Base-by-base conservation (phyloP, 1,284 basidiomycete genomes). In the Prillingera fragicola region DNA sequence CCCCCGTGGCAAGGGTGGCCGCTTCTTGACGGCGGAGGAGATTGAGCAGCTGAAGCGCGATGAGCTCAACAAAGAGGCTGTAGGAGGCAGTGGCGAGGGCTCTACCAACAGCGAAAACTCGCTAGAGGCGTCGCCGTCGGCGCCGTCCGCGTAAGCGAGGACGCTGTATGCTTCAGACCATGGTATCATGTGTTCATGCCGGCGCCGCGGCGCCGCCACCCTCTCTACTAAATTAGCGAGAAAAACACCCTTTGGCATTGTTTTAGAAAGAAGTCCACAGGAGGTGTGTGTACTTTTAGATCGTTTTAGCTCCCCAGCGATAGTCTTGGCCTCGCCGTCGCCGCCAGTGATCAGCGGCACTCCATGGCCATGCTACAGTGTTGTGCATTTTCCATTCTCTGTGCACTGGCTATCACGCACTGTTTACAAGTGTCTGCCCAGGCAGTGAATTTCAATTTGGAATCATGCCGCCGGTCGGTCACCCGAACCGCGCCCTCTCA, bases 11-110 rank as follows among this genome's bases (percentile, higher is more conserved):
- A 92, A 94, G 28, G 94, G 95, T 22, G 94, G 94, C 17, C 82
- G 94, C 24, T 97, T 97, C 75, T 80, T 97, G 56, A 96, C 91
- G 6, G 87, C 90, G 29, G 88, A 91, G 21, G 90, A 96, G 72
- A 91, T 92, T 32, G 70, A 70, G 45, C 65, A 64, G 33, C 55
- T 72, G 31, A 72, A 72, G 50, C 61, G 57, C 27, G 67, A 72
- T 38, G 63, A 70, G 45, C 60, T 55, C 3, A 61, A 49, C 13
- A 59, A 62, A 43, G 43, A 33, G 31, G 38, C 28, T 24, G 32
- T 33, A 9, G 52, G 40, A 15, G 40, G 35, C 14, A 37, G 34
- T 19, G 35, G 32, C 29, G 45, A 29, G 8, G 23, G 39, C 21
- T 33, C 31, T 29, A 25, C 22, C 17, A 28, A 21, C 15, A 27